Conservation (phyloP, 805 yeast species). For the Candida nitratophila region DNA sequence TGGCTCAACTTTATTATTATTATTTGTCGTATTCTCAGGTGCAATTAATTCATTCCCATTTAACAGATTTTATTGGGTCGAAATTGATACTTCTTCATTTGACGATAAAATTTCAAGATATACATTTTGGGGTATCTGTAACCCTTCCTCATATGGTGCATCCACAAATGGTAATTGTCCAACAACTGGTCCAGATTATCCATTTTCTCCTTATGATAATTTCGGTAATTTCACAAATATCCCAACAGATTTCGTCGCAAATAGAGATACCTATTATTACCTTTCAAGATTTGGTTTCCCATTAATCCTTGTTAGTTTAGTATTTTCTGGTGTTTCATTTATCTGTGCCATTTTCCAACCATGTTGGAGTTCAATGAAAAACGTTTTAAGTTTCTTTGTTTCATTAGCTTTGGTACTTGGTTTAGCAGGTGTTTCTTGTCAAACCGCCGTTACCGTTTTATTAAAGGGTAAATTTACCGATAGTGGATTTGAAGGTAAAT, state of each 20-base stretch:
- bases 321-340: conserved; percentile 57
- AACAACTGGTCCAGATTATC: conserved; percentile 55
- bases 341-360: conserved; percentile 47
- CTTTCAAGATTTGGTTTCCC: conserved; percentile 62
- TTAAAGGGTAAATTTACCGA: conserved; percentile 62
- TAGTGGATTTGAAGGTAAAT: conserved; percentile 34
- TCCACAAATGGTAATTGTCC: conserved; percentile 27
- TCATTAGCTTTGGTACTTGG: conserved; percentile 45
- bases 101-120: conserved; percentile 55
- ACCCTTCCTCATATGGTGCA: conserved; percentile 22
- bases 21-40: conserved; percentile 62
- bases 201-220: conserved; percentile 71
- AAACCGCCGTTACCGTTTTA: conserved; percentile 73
- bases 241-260: conserved; percentile 45
- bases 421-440: conserved; percentile 58
- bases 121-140: conserved; percentile 81
- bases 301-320: conserved; percentile 50
- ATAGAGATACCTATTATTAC: conserved; percentile 55
- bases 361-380: conserved; percentile 49
- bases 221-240: conserved; percentile 46
- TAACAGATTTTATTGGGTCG: conserved; percentile 61
- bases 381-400: conserved; percentile 45
- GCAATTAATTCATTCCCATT: conserved; percentile 52
- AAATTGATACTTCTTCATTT: conserved; percentile 58
- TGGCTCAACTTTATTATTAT: conserved; percentile 39